Conservation (phyloP, 208 protist genomes). For the Acanthamoeba triangularis region DNA sequence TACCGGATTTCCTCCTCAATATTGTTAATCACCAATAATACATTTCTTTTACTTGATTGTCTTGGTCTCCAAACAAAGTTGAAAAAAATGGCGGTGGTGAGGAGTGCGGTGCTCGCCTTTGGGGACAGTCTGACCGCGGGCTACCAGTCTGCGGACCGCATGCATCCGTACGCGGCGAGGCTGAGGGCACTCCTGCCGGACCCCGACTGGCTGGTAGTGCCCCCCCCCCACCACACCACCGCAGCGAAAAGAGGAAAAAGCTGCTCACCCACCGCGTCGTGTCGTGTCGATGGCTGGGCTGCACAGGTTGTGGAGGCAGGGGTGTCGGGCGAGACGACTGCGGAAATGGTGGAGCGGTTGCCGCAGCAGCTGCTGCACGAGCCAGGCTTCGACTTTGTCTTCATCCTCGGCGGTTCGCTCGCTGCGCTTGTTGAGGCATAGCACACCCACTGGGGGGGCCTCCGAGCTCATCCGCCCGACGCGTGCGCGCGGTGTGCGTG, state of each 20-base stretch:
- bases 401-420: slow-evolving; percentile 11
- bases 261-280: background rate
- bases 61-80: background rate
- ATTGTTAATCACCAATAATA: too few species aligned
- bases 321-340: background rate
- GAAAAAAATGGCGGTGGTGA: background rate
- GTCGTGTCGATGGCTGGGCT: background rate
- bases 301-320: background rate
- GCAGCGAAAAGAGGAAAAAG: background rate
- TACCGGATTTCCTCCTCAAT: too few species aligned
- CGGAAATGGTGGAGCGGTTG: background rate
- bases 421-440: too few species aligned
- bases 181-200: background rate
- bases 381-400: background rate
- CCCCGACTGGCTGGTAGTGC: background rate
- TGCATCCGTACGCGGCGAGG: background rate
- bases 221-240: too few species aligned
- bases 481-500: too few species aligned
- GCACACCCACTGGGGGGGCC: too few species aligned
- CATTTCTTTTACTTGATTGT: background rate
- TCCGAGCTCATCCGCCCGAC: too few species aligned
- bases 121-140: background rate
- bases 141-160: background rate
- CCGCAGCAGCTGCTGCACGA: background rate
- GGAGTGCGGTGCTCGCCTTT: background rate